Percentiles rank a stretch among this genome's conserved stretches.
These are phyloP conservation scores for Tolypocladium tropicale DNA, from an alignment of 2,329 filamentous ascomycete species.

Conservation along the genomic window DNA sequence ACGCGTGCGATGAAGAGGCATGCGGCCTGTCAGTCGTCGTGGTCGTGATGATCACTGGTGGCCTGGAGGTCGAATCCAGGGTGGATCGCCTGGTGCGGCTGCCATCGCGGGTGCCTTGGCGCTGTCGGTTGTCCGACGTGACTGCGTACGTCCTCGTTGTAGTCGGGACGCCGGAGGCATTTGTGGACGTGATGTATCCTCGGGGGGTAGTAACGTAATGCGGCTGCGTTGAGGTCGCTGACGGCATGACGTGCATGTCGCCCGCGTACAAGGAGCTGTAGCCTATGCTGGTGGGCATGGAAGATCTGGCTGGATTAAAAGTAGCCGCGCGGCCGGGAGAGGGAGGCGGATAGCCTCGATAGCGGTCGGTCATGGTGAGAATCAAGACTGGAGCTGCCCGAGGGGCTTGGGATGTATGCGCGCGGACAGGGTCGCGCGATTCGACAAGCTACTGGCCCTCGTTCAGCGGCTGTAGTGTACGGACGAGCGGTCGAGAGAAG, in stretches of 20 bases:
- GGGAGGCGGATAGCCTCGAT: constrained; percentile 23
- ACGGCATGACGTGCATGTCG: constrained; percentile 44
- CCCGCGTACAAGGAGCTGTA: constrained; percentile 40
- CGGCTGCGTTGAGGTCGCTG: constrained; percentile 22
- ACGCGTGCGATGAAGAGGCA: constrained; percentile 26
- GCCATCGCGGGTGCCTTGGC: constrained; percentile 35
- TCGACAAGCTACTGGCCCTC: not conserved
- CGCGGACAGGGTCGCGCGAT: not conserved
- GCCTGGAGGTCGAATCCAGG: constrained; percentile 36
- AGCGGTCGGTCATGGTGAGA: constrained; percentile 36
- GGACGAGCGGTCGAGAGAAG: too few species aligned
- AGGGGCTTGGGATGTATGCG: not conserved
- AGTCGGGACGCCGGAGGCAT: constrained; percentile 25
- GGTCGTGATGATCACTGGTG: constrained; percentile 48
- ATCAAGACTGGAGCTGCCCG: not conserved
- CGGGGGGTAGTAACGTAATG: constrained; percentile 22
- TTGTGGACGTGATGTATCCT: constrained; percentile 21
- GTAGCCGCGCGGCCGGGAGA: constrained; percentile 33
- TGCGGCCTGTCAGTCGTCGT: constrained; percentile 33
- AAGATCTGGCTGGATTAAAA: constrained; percentile 40
- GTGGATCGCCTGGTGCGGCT: constrained; percentile 41
- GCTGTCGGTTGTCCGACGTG: constrained; percentile 40
- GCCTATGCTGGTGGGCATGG: constrained; percentile 39
- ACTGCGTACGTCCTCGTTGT: constrained; percentile 48
- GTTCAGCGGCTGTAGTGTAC: not conserved